Percentiles rank a stretch among this genome's conserved stretches.
phyloP scores from a whole-genome alignment of 1,284 basidiomycete genomes.

The Cutaneotrichosporon sp. region DNA sequence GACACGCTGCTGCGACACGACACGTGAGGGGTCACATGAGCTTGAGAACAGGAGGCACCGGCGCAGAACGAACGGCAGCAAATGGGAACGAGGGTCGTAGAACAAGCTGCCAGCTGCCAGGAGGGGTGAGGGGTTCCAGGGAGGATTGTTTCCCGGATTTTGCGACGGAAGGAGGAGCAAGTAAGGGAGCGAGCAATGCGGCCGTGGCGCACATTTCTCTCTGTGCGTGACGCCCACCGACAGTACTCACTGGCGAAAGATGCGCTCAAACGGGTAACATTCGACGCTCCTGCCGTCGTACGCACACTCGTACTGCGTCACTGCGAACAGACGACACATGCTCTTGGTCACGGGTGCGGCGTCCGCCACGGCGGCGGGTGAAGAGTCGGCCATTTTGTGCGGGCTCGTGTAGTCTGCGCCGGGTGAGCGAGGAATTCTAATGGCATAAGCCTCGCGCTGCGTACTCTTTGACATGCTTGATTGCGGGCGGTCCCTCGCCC shows the following conservation, averaged over 20 bases:
- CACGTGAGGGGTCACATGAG: not conserved
- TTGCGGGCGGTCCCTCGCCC: too few species aligned
- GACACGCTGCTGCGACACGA: too few species aligned
- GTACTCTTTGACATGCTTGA: too few species aligned
- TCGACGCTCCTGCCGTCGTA: not conserved
- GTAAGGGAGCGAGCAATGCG: not conserved
- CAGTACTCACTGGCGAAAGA: slow-evolving; percentile 18
- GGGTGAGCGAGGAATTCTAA: too few species aligned
- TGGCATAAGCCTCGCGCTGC: too few species aligned
- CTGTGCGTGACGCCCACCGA: not conserved
- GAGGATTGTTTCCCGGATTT: too few species aligned
- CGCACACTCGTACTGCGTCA: slow-evolving; percentile 15
- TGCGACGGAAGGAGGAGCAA: not conserved
- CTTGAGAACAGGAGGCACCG: not conserved
- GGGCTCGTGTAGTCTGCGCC: too few species aligned
- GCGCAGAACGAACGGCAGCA: not conserved
- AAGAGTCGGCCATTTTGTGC: too few species aligned
- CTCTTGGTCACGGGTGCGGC: not conserved
- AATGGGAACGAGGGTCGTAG: not conserved
- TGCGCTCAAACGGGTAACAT: slow-evolving; percentile 19
- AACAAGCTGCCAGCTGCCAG: too few species aligned
- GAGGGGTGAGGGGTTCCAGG: too few species aligned
- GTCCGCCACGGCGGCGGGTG: too few species aligned
- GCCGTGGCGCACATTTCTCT: not conserved
- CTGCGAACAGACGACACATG: slow-evolving; percentile 12